phyloP scores from a whole-genome alignment of 768 basidiomycete species.

The Suillus bovinus region DNA sequence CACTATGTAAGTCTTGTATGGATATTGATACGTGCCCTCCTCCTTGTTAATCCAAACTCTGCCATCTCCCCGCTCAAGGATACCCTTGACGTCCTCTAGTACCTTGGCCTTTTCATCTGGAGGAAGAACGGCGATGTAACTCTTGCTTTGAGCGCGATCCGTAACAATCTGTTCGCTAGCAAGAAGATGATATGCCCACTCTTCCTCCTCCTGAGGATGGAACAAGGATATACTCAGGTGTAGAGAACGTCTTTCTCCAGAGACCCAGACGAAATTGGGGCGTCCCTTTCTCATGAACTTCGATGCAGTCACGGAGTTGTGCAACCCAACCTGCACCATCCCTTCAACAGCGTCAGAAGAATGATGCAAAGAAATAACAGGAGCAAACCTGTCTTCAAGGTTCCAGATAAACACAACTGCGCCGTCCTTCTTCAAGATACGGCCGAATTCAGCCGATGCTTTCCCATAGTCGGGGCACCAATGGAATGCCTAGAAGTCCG shows the following conservation, averaged over 20 bases:
- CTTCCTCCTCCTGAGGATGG: constrained; percentile 54
- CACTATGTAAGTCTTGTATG: constrained; percentile 69
- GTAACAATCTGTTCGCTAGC: constrained; percentile 57
- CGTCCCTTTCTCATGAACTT: constrained; percentile 66
- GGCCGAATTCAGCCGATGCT: constrained; percentile 74
- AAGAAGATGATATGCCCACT: constrained; percentile 52
- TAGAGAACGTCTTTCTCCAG: constrained; percentile 74
- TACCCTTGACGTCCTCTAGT: constrained; percentile 47
- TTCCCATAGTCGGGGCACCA: constrained; percentile 84
- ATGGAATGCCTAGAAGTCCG: constrained; percentile 73
- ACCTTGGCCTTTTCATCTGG: constrained; percentile 60
- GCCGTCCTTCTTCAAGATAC: constrained; percentile 79
- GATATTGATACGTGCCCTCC: constrained; percentile 76
- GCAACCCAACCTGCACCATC: constrained; percentile 72
- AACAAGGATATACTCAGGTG: constrained; percentile 63
- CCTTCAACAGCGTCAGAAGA: constrained; percentile 32
- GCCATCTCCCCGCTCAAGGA: constrained; percentile 60
- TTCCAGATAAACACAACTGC: constrained; percentile 85
- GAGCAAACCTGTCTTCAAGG: constrained; percentile 71
- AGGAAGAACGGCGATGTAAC: constrained; percentile 71
- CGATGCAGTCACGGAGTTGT: constrained; percentile 66
- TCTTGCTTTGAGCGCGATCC: constrained; percentile 78
- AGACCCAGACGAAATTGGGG: constrained; percentile 81
- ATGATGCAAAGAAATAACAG: background rate
- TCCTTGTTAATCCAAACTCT: constrained; percentile 76